A percentile compares a stretch with the other conserved stretches of the same genome.
Evolutionary conservation across 2,329 filamentous ascomycete genomes (phyloP).

Genomic region (Aspergillus latus): DNA sequence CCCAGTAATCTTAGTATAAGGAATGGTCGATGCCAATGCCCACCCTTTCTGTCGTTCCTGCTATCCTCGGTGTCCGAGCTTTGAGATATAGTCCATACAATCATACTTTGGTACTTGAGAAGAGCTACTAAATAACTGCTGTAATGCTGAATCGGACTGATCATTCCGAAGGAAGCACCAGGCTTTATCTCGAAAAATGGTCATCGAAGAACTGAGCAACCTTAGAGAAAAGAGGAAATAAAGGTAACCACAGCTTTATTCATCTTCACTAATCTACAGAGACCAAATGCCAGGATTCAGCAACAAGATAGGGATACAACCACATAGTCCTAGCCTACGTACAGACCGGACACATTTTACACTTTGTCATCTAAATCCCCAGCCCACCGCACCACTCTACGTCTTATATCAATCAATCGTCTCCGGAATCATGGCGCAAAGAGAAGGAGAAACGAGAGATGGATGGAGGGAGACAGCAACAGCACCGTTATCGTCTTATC

Average conservation of each 20-base stretch:
- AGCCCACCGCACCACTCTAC: background rate
- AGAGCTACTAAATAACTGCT: too few relatives aligned
- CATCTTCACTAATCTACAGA: slow-evolving; percentile 27
- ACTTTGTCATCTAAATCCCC: slow-evolving; percentile 12
- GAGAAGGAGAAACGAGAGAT: slow-evolving; percentile 5
- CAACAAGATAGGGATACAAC: slow-evolving; percentile 15
- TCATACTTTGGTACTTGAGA: too few relatives aligned
- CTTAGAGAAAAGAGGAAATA: background rate
- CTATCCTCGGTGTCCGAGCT: too few relatives aligned
- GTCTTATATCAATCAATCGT: background rate
- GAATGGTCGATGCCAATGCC: too few relatives aligned
- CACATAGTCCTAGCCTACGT: too few relatives aligned
- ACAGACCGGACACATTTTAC: background rate
- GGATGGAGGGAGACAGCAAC: slow-evolving; percentile 11
- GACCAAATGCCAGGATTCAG: slow-evolving; percentile 20
- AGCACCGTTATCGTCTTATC: slow-evolving; percentile 19
- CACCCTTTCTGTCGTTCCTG: too few relatives aligned
- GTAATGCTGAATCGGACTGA: too few relatives aligned
- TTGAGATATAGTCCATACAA: too few relatives aligned
- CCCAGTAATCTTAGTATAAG: too few relatives aligned
- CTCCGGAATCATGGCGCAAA: background rate
- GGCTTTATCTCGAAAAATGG: too few relatives aligned
- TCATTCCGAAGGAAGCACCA: too few relatives aligned
- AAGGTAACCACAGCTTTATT: slow-evolving; percentile 19
- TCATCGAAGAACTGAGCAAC: too few relatives aligned